Conservation (phyloP, 2,329 filamentous ascomycete genomes). For the Rutstroemia sp. region DNA sequence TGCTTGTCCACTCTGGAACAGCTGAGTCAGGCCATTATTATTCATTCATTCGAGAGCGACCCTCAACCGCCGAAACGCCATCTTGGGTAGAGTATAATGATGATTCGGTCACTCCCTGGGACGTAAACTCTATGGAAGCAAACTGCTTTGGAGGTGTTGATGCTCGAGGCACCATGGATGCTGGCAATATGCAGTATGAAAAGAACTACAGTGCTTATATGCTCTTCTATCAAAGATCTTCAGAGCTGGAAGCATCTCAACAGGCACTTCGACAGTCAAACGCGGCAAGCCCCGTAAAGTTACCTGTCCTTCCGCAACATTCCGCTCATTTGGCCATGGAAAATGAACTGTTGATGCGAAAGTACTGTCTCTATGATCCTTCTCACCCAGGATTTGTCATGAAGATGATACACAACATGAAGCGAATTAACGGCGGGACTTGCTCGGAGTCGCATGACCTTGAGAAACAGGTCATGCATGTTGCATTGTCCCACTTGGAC, state of each 20-base stretch:
- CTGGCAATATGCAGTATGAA: constrained; percentile 43
- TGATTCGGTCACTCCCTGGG: constrained; percentile 69
- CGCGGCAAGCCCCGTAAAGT: constrained; percentile 36
- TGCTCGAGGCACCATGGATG: constrained; percentile 41
- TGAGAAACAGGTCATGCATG: constrained; percentile 45
- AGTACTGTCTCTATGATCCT: constrained; percentile 73
- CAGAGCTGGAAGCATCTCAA: constrained; percentile 51
- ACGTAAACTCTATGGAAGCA: constrained; percentile 63
- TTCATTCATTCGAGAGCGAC: constrained; percentile 82
- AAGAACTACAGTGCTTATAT: constrained; percentile 91
- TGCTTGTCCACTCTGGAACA: constrained; percentile 87
- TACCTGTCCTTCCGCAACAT: constrained; percentile 38
- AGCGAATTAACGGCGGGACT: constrained; percentile 37
- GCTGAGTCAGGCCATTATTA: constrained; percentile 97
- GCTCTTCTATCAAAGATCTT: constrained; percentile 87
- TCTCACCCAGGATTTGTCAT: constrained; percentile 61
- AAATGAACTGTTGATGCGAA: constrained; percentile 66
- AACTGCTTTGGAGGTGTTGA: constrained; percentile 75
- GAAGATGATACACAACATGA: constrained; percentile 51
- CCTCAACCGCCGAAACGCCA: constrained; percentile 40
- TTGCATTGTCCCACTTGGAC: constrained; percentile 60
- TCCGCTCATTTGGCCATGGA: constrained; percentile 58
- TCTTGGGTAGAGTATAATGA: constrained; percentile 94
- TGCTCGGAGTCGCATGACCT: constrained; percentile 42
- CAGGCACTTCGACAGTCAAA: constrained; percentile 34